phyloP scores from a whole-genome alignment of 2,329 filamentous ascomycete genomes.

The Didymella glomerata region DNA sequence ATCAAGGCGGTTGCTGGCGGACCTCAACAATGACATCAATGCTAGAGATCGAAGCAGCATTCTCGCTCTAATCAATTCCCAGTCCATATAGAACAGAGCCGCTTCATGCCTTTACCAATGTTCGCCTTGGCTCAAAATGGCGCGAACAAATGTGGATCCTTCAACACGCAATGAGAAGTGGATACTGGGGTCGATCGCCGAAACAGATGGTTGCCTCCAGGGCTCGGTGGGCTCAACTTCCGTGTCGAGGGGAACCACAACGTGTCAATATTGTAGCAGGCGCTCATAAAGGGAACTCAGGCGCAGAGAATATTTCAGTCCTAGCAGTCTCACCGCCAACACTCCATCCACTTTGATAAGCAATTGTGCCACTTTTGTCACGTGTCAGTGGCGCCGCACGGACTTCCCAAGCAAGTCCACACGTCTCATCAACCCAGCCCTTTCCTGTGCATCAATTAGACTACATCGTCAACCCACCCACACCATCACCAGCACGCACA shows the following conservation, averaged over 20 bases:
- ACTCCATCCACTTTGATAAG: constrained; percentile 32
- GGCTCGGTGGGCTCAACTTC: constrained; percentile 30
- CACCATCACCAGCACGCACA: constrained; percentile 48
- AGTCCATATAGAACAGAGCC: not conserved
- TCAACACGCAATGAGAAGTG: constrained; percentile 31
- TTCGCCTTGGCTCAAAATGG: constrained; percentile 15
- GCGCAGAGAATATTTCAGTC: constrained; percentile 8
- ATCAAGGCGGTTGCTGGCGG: not conserved
- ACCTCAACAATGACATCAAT: not conserved
- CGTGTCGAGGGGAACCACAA: constrained; percentile 34
- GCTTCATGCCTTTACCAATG: not conserved
- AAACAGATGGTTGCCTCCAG: constrained; percentile 38
- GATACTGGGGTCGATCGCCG: constrained; percentile 39
- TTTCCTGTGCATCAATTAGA: constrained; percentile 53
- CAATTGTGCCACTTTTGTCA: constrained; percentile 37
- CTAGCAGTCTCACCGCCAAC: constrained; percentile 32
- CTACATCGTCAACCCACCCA: constrained; percentile 46
- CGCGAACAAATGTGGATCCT: constrained; percentile 33
- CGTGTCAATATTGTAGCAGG: constrained; percentile 41
- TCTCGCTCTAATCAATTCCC: not conserved
- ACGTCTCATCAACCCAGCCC: constrained; percentile 51
- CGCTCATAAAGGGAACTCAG: constrained; percentile 30
- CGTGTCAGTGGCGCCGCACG: constrained; percentile 42
- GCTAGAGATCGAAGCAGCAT: not conserved
- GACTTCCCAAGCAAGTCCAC: constrained; percentile 33